These are phyloP conservation scores for Populus pruinosa DNA, from an alignment of 345 rosid genomes.

Conservation along the genomic window DNA sequence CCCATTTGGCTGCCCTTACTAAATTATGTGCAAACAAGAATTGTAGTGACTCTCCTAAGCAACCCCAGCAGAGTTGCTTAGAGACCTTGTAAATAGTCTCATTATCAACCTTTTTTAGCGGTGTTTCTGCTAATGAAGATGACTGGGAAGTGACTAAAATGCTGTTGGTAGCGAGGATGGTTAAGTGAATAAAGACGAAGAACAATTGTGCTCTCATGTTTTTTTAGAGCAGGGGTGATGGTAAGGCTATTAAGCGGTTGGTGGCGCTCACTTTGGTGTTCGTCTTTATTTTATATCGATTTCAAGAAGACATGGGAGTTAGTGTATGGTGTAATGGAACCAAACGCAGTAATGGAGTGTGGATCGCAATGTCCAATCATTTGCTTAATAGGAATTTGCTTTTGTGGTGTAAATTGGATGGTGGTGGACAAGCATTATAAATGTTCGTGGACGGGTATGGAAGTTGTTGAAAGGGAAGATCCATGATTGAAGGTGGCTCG, in stretches of 20 bases:
- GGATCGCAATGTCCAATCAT: no score
- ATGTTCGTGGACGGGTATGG: neutral
- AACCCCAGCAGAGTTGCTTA: conserved; percentile 61
- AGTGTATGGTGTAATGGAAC: no score
- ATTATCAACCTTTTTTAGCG: conserved; percentile 21
- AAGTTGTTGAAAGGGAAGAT: neutral
- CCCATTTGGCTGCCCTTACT: conserved; percentile 60
- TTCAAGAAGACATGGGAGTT: neutral
- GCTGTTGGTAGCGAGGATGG: neutral
- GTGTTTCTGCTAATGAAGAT: neutral
- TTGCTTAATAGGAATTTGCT: no score
- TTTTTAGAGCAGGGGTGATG: neutral
- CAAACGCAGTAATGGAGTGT: no score
- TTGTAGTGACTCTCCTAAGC: conserved; percentile 65
- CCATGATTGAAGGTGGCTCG: conserved; percentile 19
- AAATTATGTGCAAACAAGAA: conserved; percentile 67
- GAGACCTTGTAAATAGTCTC: conserved; percentile 44
- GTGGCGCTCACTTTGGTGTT: neutral
- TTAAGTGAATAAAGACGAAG: conserved; percentile 24
- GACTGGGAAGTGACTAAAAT: conserved; percentile 16
- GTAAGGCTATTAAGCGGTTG: neutral
- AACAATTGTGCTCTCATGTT: conserved; percentile 36
- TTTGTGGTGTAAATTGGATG: no score
- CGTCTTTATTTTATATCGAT: neutral
- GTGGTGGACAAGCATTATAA: no score